Percentiles rank a stretch among this genome's conserved stretches.
These are phyloP conservation scores for Phytopythium kandeliae DNA, from an alignment of 352 stramenopile genomes.

Conservation along the genomic window DNA sequence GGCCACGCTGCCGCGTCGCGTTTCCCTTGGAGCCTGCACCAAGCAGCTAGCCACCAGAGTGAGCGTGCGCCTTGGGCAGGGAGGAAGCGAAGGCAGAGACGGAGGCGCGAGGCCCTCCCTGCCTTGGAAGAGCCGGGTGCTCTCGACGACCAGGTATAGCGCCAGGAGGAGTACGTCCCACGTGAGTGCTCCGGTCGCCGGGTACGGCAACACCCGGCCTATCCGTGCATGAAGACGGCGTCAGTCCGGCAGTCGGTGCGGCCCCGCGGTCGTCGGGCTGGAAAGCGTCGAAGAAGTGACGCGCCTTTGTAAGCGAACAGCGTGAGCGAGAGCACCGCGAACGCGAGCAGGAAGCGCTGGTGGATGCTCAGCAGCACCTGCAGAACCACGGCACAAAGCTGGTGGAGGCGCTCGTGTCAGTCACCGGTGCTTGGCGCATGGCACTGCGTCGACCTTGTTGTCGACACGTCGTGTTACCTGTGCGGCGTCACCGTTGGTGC, in stretches of 20 bases:
- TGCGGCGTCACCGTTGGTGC: neutral
- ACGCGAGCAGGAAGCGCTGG: conserved; percentile 59
- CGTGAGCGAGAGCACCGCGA: conserved; percentile 34
- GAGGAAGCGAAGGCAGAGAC: no score
- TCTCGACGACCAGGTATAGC: conserved; percentile 56
- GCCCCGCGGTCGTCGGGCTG: neutral
- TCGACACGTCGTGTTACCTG: no score
- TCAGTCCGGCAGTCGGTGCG: neutral
- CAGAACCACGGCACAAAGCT: conserved; percentile 44
- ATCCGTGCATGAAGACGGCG: neutral
- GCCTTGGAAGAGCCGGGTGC: conserved; percentile 67
- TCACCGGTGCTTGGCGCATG: neutral
- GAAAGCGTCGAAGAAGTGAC: no score
- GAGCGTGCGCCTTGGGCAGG: neutral
- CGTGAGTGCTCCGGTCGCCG: conserved; percentile 37
- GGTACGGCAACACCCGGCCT: conserved; percentile 46
- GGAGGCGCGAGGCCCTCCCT: no score
- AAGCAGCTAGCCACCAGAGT: neutral
- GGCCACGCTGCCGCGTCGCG: conserved; percentile 53
- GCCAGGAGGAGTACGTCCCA: conserved; percentile 60
- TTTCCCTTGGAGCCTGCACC: conserved; percentile 73
- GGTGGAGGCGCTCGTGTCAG: neutral
- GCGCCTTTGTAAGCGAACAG: conserved; percentile 74
- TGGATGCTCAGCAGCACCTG: conserved; percentile 72
- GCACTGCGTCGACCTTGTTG: no score